Evolutionary conservation across 768 basidiomycete genomes (phyloP).

Genomic region (Mycena olivaceomarginata): DNA sequence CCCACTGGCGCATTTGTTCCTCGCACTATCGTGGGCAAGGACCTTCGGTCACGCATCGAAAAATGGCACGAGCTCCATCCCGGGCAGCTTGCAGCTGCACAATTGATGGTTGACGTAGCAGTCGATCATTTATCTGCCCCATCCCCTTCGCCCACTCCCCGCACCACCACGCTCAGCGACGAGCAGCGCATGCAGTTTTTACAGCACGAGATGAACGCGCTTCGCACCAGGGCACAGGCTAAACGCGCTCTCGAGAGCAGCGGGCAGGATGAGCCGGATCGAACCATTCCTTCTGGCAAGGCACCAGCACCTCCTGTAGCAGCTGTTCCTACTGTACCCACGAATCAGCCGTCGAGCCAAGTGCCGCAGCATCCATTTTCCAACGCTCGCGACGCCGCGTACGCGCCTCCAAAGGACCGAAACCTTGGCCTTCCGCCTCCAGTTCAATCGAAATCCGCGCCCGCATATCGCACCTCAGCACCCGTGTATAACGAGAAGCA

Average conservation of each 20-base stretch:
- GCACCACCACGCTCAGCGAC: neutral
- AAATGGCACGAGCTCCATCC: conserved; percentile 25
- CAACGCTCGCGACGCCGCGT: neutral
- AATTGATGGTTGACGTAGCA: neutral
- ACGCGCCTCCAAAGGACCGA: no score
- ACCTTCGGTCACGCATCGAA: conserved; percentile 17
- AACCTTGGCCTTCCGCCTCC: neutral
- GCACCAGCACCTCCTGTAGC: neutral
- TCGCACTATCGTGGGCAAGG: conserved; percentile 9
- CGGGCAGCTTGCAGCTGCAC: conserved; percentile 27
- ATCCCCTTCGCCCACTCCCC: neutral
- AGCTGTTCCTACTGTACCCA: no score
- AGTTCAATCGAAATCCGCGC: no score
- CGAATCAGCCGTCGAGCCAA: neutral
- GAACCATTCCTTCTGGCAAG: neutral
- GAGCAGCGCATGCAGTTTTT: neutral
- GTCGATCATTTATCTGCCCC: neutral
- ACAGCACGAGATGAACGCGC: neutral
- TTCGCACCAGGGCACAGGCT: neutral
- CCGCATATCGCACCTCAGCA: no score
- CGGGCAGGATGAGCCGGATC: neutral
- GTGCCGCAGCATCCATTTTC: neutral
- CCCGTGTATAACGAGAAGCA: no score
- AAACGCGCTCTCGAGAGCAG: neutral
- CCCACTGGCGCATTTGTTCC: neutral